Percentiles rank a stretch among this genome's conserved stretches.
These are phyloP conservation scores for Eucalyptus marginata DNA, from an alignment of 345 rosid genomes.

Conservation along the genomic window DNA sequence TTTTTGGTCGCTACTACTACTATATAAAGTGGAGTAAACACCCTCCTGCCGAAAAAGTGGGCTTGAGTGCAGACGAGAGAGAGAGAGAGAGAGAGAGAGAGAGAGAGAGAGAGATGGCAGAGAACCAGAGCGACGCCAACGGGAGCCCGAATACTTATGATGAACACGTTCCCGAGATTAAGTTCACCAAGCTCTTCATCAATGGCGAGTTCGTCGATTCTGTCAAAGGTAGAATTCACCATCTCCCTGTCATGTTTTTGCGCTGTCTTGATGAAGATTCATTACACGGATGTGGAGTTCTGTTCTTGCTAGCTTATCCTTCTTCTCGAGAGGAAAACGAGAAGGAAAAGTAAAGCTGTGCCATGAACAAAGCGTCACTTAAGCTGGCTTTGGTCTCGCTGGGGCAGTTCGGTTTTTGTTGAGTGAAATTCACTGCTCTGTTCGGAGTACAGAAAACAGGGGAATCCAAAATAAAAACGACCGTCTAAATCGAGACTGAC, in stretches of 20 bases:
- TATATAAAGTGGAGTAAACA: neutral
- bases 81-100: neutral
- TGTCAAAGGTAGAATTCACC: constrained; percentile 26
- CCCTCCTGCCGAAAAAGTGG: too few species aligned
- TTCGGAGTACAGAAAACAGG: neutral
- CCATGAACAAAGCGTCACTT: neutral
- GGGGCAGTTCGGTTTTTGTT: neutral
- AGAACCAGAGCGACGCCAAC: constrained; percentile 1
- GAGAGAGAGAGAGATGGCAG: constrained; percentile 18
- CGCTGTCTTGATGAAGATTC: neutral
- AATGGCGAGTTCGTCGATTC: constrained; percentile 59
- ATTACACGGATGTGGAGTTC: neutral
- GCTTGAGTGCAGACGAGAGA: neutral
- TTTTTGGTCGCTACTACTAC: too few species aligned
- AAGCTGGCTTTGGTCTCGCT: neutral
- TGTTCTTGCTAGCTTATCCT: neutral
- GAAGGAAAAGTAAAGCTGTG: neutral
- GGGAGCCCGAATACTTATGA: constrained; percentile 8
- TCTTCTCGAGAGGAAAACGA: neutral
- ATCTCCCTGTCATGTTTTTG: neutral
- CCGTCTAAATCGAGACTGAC: neutral
- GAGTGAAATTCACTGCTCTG: neutral
- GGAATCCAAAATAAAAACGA: neutral
- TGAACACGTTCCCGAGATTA: constrained; percentile 28
- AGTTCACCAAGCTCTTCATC: constrained; percentile 60